These are phyloP conservation scores for Closterium sp. DNA, from an alignment of 139 green algal genomes.

Conservation along the genomic window DNA sequence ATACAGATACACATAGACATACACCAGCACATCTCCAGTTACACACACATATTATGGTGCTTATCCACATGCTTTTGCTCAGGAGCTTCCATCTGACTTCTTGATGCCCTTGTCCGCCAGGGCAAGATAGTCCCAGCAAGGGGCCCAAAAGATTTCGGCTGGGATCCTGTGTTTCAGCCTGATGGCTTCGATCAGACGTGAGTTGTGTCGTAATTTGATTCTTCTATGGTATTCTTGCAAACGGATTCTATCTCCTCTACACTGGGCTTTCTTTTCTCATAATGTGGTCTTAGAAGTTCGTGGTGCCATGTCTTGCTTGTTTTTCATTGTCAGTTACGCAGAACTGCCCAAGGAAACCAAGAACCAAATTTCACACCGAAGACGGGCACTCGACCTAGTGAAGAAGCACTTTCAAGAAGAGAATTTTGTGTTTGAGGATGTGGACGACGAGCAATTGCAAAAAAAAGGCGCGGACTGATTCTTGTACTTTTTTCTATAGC, in stretches of 20 bases:
- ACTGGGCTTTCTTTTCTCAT: neutral
- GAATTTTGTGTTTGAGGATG: neutral
- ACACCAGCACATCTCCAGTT: no score
- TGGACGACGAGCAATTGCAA: neutral
- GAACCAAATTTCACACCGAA: neutral
- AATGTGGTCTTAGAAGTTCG: no score
- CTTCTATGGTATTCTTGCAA: neutral
- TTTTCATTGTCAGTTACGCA: neutral
- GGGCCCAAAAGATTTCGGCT: conserved; percentile 54
- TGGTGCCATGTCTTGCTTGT: neutral
- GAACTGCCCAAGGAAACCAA: neutral
- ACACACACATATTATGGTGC: no score
- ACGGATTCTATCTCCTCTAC: neutral
- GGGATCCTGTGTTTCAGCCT: conserved; percentile 57
- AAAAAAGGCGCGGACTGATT: neutral
- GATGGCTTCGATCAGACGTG: conserved; percentile 54
- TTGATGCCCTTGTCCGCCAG: conserved; percentile 13
- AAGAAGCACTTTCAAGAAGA: neutral
- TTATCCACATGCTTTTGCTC: neutral
- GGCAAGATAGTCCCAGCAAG: conserved; percentile 52
- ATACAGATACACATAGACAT: no score
- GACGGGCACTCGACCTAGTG: neutral
- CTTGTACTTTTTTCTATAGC: no score
- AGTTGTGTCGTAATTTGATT: neutral
- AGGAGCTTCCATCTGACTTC: no score